Evolutionary conservation across 352 stramenopile genomes (phyloP), one percentile per base, ranked within the genome.

Genomic region (Phytophthora cryptogea): DNA sequence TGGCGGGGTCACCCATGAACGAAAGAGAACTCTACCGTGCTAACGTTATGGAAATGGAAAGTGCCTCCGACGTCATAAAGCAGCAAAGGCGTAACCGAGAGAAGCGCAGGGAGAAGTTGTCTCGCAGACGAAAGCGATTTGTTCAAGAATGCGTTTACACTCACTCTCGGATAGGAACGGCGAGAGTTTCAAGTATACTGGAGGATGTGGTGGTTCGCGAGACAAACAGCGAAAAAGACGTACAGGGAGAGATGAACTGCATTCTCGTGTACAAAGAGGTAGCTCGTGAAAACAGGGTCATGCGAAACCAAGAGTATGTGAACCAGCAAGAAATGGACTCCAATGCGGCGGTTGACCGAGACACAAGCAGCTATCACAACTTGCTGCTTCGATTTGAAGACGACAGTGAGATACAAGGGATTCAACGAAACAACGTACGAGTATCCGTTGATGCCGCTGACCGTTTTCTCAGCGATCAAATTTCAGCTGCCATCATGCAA

Each of bases 201-300:
- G 72, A 89, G 33, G 39, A 62, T 9, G 48, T 83, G 4, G 65
- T 88, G 9, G 45, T 78, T n/a, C 74, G 76, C 16, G 51, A 59
- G 36, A 91, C 83, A 2, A 75, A 76, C 16, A 70, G 57, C 4
- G 85, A 94, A 20, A 63, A 64, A 9, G 70, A 74, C 0, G 46
- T 82, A 1, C 56, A 61, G 4, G 45, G 64, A 4, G 68, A 76
- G 39, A 76, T 86, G 39, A 58, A 63, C n/a, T 72, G 76, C 31
- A 78, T 92, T 27, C 32, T 88, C 6, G 42, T 74, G 8, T 94
- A 88, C 76, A 91, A 90, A 44, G 68, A 87, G 20, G 70, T 94
- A 47, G 74, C 71, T 33, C 59, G 55, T 0, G 81, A 88, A 60
- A 94, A 94, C 39, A 69, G 83, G 9, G 47, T 55, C 8, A 66